phyloP scores from a whole-genome alignment of 257 asterid genomes.

The Capsicum pubescens region DNA sequence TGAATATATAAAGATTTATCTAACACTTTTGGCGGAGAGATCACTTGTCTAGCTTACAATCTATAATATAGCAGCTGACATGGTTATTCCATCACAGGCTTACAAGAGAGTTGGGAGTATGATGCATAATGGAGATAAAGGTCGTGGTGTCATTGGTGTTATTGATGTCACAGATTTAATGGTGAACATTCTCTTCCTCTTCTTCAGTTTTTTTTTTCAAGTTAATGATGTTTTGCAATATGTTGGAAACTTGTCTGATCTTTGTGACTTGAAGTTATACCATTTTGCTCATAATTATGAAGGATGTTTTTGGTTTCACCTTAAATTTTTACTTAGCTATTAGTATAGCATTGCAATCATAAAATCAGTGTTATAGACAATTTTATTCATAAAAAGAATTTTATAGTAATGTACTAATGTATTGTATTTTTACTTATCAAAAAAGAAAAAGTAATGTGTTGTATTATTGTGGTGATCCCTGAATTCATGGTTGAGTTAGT shows the following conservation, averaged over 20 bases:
- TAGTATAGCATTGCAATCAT: neutral
- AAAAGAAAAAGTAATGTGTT: no score
- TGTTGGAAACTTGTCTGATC: neutral
- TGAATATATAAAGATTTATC: neutral
- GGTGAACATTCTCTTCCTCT: constrained; percentile 46
- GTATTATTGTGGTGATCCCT: constrained; percentile 5
- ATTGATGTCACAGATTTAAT: constrained; percentile 69
- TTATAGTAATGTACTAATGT: neutral
- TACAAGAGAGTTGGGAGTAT: constrained; percentile 89
- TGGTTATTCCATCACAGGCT: constrained; percentile 49
- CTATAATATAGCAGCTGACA: constrained; percentile 6
- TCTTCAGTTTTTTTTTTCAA: constrained; percentile 10
- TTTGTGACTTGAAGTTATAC: neutral
- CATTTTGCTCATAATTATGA: neutral
- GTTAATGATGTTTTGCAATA: neutral
- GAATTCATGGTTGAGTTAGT: neutral
- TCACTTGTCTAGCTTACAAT: constrained; percentile 29
- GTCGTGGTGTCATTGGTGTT: constrained; percentile 85
- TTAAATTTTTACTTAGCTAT: neutral
- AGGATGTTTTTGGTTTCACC: neutral
- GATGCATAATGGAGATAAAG: constrained; percentile 76
- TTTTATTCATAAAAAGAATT: neutral
- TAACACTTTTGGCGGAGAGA: constrained; percentile 22
- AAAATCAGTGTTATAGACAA: neutral
- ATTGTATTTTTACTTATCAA: neutral